These are phyloP conservation scores for Chloris gayana DNA, from an alignment of 176 grass and related monocot genomes.

Conservation along the genomic window DNA sequence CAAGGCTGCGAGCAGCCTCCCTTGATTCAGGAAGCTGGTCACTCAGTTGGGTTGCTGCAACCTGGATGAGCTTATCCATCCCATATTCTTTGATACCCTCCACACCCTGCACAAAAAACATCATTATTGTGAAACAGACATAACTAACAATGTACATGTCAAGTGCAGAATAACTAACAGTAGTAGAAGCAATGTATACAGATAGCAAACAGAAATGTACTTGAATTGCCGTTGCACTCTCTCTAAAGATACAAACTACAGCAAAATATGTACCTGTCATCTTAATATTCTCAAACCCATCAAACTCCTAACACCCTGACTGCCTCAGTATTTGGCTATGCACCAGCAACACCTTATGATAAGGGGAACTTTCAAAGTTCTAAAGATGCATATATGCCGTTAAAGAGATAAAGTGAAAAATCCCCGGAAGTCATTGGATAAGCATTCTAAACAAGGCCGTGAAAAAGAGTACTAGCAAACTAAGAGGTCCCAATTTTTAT, in stretches of 20 bases:
- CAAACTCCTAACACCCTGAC: not conserved
- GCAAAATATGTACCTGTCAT: conserved; percentile 24
- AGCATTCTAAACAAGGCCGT: not conserved
- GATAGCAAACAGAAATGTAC: not conserved
- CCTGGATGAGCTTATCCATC: conserved; percentile 84
- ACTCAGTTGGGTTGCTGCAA: conserved; percentile 87
- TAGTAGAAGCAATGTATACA: conserved; percentile 4
- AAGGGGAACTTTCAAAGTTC: not conserved
- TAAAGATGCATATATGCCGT: not conserved
- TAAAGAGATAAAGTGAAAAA: conserved; percentile 12
- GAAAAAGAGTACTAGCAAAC: not conserved
- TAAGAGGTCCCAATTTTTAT: not conserved
- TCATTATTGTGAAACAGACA: not conserved
- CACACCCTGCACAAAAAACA: conserved; percentile 31
- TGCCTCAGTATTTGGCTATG: conserved; percentile 8
- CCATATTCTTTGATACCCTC: conserved; percentile 66
- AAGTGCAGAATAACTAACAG: not conserved
- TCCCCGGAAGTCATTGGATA: not conserved
- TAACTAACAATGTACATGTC: not conserved
- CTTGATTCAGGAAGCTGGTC: conserved; percentile 99
- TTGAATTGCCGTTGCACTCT: not conserved
- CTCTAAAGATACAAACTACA: not conserved
- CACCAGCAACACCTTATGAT: not conserved
- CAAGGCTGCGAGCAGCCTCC: conserved; percentile 87
- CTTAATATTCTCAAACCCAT: conserved; percentile 6